Conservation (phyloP, 176 grass and related monocot species). For the Secale cereale region DNA sequence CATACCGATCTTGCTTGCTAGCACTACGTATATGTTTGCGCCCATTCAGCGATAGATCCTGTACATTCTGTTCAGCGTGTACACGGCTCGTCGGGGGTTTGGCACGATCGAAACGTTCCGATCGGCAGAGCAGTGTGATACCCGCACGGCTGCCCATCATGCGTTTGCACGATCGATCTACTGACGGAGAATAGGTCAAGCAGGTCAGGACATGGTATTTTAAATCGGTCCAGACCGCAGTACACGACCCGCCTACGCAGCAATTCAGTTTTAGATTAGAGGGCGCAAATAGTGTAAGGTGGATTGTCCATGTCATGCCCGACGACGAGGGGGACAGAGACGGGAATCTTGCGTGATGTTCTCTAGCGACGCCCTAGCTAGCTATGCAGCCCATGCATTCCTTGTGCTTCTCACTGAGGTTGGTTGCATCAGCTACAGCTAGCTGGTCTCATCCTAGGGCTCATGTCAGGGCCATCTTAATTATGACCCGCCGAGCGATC, state of each 20-base stretch:
- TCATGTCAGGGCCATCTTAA: background rate
- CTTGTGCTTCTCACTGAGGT: slow-evolving; percentile 3
- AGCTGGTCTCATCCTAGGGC: background rate
- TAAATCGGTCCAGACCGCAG: background rate
- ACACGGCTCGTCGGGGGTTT: background rate
- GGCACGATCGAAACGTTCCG: background rate
- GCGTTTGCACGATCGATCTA: background rate
- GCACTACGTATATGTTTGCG: background rate
- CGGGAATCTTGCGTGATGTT: background rate
- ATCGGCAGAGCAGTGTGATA: background rate
- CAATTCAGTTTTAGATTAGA: background rate
- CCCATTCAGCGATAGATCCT: background rate
- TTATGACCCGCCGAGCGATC: background rate
- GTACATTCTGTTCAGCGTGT: background rate
- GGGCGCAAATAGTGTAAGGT: background rate
- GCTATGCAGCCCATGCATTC: background rate
- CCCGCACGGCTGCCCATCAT: background rate
- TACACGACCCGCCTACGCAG: background rate
- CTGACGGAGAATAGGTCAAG: background rate
- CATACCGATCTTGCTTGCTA: background rate
- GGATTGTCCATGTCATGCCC: background rate
- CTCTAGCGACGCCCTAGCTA: background rate
- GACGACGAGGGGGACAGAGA: background rate
- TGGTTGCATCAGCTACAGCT: background rate
- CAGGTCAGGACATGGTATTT: background rate